Evolutionary conservation across 2,329 filamentous ascomycete genomes (phyloP).

Genomic region (Spiromastix sp.): DNA sequence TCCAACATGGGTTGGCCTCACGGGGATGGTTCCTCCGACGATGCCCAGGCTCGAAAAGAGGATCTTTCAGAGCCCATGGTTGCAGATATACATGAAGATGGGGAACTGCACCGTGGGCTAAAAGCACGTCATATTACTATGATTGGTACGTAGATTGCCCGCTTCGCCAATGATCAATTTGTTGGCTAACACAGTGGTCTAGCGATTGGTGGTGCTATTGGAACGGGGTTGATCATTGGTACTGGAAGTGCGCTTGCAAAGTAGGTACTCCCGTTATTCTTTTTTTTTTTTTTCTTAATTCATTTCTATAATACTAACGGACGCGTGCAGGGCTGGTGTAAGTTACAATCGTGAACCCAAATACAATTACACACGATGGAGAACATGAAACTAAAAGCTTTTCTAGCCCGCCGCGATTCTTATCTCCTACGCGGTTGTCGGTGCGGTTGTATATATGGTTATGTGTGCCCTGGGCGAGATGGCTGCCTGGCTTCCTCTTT

Average conservation of each 20-base stretch:
- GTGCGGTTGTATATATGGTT: constrained; percentile 61
- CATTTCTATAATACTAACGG: constrained; percentile 10
- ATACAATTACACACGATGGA: too few relatives aligned
- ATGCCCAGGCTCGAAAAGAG: constrained; percentile 8
- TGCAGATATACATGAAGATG: constrained; percentile 19
- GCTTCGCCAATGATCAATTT: constrained; percentile 17
- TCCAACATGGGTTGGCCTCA: too few relatives aligned
- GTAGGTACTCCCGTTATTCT: constrained; percentile 3
- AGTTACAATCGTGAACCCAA: constrained; percentile 12
- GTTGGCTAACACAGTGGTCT: background rate
- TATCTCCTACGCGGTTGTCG: constrained; percentile 35
- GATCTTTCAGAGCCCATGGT: constrained; percentile 14
- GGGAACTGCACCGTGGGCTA: constrained; percentile 32
- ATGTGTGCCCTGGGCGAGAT: constrained; percentile 39
- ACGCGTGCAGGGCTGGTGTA: constrained; percentile 25
- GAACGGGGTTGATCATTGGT: constrained; percentile 46
- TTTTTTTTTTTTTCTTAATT: background rate
- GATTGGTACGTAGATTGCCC: constrained; percentile 40
- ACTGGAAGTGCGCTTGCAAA: constrained; percentile 39
- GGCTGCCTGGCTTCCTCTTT: constrained; percentile 39
- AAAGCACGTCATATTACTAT: constrained; percentile 48
- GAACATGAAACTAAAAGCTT: constrained; percentile 4
- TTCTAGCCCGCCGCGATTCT: constrained; percentile 30
- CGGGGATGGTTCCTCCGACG: constrained; percentile 8
- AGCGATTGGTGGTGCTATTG: constrained; percentile 47